A percentile compares a stretch with the other conserved stretches of the same genome.
phyloP scores from a whole-genome alignment of 106 monocot genomes.

The Allium sativum region DNA sequence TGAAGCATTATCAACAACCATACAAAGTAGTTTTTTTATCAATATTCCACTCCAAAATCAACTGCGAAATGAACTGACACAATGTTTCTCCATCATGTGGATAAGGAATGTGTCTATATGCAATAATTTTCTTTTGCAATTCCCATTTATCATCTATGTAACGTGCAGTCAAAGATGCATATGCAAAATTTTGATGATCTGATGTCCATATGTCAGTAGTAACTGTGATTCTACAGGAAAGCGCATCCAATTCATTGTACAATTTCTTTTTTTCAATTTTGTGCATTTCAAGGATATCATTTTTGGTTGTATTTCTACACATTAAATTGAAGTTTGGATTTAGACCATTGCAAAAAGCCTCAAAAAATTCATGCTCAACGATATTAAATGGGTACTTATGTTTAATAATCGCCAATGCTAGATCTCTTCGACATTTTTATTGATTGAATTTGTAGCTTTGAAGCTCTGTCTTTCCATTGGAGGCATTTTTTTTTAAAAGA shows the following conservation, averaged over 20 bases:
- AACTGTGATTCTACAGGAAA: neutral
- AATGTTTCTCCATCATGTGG: neutral
- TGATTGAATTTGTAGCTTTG: too few species aligned
- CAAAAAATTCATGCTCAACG: neutral
- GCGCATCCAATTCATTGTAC: neutral
- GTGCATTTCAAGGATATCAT: neutral
- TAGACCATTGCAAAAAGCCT: neutral
- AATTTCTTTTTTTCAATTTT: neutral
- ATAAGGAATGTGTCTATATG: neutral
- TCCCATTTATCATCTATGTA: neutral
- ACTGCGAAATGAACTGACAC: neutral
- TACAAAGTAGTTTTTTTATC: neutral
- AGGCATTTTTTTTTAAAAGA: too few species aligned
- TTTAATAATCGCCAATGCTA: too few species aligned
- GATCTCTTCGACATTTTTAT: too few species aligned
- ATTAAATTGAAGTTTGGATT: neutral
- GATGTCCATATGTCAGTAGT: neutral
- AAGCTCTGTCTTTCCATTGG: too few species aligned
- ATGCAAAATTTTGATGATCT: neutral
- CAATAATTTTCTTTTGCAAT: neutral
- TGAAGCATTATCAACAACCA: neutral
- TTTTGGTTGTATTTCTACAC: neutral
- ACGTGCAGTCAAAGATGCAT: neutral
- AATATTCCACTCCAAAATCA: neutral
- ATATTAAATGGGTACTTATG: too few species aligned